A percentile compares a stretch with the other conserved stretches of the same genome.
Conservation (phyloP, 805 yeast genomes). For the Spathaspora boniae region DNA sequence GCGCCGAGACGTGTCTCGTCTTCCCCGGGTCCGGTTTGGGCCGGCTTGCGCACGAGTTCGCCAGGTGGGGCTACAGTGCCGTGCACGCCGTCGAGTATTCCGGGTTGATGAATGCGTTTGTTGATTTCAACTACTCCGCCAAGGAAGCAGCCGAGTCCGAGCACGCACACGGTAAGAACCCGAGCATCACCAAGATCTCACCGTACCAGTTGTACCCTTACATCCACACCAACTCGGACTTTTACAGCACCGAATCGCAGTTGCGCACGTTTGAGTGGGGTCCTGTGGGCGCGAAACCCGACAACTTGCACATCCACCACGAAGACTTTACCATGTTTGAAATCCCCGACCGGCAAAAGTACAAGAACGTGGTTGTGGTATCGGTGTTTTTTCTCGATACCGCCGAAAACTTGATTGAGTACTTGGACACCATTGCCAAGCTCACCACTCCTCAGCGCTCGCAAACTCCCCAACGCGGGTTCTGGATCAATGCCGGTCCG, state of each 20-base stretch:
- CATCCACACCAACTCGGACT: constrained; percentile 49
- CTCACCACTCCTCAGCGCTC: constrained; percentile 10
- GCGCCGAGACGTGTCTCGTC: constrained; percentile 47
- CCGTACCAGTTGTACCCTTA: constrained; percentile 40
- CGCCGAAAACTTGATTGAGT: constrained; percentile 79
- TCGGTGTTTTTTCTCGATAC: constrained; percentile 86
- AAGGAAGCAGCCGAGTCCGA: constrained; percentile 20
- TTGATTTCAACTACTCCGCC: constrained; percentile 45
- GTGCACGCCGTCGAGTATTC: constrained; percentile 79
- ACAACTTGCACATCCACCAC: constrained; percentile 44
- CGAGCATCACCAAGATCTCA: too few relatives aligned
- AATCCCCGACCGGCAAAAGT: constrained; percentile 20
- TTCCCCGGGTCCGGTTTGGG: constrained; percentile 92
- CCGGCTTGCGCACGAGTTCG: constrained; percentile 64
- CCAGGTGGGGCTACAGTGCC: constrained; percentile 29
- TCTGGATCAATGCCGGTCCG: constrained; percentile 93
- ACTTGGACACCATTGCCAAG: constrained; percentile 59
- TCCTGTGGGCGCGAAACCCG: constrained; percentile 34
- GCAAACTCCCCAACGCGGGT: constrained; percentile 38
- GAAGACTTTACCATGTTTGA: constrained; percentile 64
- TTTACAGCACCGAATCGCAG: constrained; percentile 13
- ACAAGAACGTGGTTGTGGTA: constrained; percentile 48
- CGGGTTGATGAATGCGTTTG: constrained; percentile 69
- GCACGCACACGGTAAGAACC: too few relatives aligned
- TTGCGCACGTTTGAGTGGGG: constrained; percentile 23